Conservation (phyloP, 805 yeast species). For the Ogataea paraovalis region DNA sequence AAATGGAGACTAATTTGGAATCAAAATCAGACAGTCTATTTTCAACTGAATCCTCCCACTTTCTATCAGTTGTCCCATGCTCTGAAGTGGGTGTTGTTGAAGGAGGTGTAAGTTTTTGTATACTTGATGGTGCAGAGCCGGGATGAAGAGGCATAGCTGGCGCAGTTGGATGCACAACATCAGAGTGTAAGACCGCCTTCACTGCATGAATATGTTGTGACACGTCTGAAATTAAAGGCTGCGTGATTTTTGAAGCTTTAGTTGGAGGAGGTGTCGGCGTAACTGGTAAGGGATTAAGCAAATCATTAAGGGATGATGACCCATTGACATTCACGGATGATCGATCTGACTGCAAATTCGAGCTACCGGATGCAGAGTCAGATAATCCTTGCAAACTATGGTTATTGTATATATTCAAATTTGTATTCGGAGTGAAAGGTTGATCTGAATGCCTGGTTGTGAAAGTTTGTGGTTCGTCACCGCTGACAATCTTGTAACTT, state of each 20-base stretch:
- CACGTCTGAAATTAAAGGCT: no score
- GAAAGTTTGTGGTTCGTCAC: constrained; percentile 12
- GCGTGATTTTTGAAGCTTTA: not conserved
- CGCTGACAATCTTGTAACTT: constrained; percentile 31
- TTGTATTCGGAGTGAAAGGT: not conserved
- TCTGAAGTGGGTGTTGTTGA: not conserved
- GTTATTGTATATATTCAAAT: not conserved
- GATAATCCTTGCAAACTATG: not conserved
- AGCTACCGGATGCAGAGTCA: not conserved
- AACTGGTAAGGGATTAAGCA: not conserved
- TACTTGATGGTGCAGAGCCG: not conserved
- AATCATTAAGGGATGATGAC: not conserved
- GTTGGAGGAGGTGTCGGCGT: not conserved
- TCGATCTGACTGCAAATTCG: not conserved
- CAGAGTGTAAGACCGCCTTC: not conserved
- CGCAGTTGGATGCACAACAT: not conserved
- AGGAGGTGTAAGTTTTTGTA: not conserved
- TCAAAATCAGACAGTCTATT: constrained; percentile 37
- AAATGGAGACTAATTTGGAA: constrained; percentile 35
- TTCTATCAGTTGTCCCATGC: not conserved
- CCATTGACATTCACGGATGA: not conserved
- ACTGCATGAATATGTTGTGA: no score
- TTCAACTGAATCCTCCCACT: constrained; percentile 37
- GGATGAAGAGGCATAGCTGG: not conserved
- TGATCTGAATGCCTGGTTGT: not conserved